Evolutionary conservation across 2,329 filamentous ascomycete species (phyloP).

Genomic region (Xylariaceae sp.): DNA sequence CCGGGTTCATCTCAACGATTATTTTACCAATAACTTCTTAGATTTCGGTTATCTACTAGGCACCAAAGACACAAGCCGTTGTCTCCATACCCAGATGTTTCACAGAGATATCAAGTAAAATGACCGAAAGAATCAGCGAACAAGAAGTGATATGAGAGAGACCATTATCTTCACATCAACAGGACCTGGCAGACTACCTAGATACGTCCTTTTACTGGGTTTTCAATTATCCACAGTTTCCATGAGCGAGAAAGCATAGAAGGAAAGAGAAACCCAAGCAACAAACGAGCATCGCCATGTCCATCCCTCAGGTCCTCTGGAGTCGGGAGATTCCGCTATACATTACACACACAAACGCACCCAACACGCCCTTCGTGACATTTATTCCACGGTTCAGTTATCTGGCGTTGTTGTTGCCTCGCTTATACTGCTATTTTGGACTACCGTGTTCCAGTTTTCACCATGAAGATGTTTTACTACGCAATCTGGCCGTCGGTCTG

Average conservation of each 20-base stretch:
- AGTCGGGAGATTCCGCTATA: constrained; percentile 48
- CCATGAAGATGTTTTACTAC: constrained; percentile 37
- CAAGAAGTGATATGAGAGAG: constrained; percentile 11
- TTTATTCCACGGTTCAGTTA: constrained; percentile 55
- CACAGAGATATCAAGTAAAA: constrained; percentile 6
- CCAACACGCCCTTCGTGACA: constrained; percentile 47
- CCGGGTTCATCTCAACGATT: no score
- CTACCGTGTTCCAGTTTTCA: constrained; percentile 54
- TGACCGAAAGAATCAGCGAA: constrained; percentile 7
- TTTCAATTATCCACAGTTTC: neutral
- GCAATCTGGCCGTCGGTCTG: constrained; percentile 32
- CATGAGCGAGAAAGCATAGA: neutral
- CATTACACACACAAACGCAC: constrained; percentile 47
- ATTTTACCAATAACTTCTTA: neutral
- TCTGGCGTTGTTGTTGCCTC: constrained; percentile 52
- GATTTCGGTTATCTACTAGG: neutral
- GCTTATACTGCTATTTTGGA: constrained; percentile 49
- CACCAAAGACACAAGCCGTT: neutral
- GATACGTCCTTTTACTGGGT: neutral
- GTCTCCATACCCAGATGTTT: neutral
- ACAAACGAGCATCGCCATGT: constrained; percentile 15
- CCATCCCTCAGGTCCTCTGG: constrained; percentile 48
- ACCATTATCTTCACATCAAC: neutral
- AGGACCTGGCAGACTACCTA: neutral
- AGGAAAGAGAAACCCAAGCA: neutral